Evolutionary conservation across 2,329 filamentous ascomycete genomes (phyloP).

Genomic region (Apiospora phragmitis): DNA sequence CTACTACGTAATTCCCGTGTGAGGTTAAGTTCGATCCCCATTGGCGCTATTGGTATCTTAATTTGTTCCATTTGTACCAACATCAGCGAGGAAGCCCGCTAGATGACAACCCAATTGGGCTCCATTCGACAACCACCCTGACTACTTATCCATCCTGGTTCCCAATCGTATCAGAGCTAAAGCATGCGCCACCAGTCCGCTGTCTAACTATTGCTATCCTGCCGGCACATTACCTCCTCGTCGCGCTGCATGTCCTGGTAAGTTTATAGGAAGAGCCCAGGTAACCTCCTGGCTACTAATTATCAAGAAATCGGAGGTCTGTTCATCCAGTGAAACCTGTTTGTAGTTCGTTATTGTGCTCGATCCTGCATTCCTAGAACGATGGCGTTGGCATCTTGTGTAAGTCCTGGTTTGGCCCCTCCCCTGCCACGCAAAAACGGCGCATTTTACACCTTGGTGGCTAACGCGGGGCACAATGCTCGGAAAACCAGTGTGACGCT

Average conservation of each 20-base stretch:
- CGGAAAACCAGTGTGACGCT: background rate
- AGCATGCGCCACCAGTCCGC: too few species aligned
- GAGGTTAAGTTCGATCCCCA: too few species aligned
- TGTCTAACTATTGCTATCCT: background rate
- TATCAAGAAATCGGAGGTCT: background rate
- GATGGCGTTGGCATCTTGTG: background rate
- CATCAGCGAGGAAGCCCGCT: background rate
- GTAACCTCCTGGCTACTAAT: too few species aligned
- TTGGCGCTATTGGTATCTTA: too few species aligned
- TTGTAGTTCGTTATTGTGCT: background rate
- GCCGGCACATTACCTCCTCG: too few species aligned
- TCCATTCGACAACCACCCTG: background rate
- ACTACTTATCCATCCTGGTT: background rate
- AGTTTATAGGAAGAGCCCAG: background rate
- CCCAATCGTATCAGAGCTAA: background rate
- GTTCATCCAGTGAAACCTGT: background rate
- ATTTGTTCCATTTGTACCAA: too few species aligned
- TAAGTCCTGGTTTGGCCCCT: background rate
- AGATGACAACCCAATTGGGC: background rate
- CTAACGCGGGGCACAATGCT: background rate
- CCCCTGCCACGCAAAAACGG: background rate
- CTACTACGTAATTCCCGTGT: too few species aligned
- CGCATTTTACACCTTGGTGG: background rate
- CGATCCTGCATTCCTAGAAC: background rate
- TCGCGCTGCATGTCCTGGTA: too few species aligned